Conservation (phyloP, 148 eudicot species). For the Pharnaceum exiguum region DNA sequence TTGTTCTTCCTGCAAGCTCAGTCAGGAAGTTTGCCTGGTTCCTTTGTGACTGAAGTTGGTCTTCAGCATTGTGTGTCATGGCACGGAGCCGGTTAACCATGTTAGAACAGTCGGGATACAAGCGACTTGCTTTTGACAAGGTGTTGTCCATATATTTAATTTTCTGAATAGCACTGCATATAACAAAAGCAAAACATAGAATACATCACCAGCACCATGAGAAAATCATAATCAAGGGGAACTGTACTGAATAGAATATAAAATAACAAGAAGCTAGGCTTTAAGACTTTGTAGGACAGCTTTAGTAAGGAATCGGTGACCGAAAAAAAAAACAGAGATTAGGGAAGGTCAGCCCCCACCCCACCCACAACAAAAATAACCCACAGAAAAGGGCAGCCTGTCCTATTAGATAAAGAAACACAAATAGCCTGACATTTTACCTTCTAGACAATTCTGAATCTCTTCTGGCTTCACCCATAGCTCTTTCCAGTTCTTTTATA, state of each 20-base stretch:
- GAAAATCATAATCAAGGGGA: neutral
- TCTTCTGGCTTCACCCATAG: conserved; percentile 49
- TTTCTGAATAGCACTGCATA: conserved; percentile 62
- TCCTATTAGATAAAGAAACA: neutral
- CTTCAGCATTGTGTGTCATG: conserved; percentile 79
- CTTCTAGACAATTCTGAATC: conserved; percentile 62
- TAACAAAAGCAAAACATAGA: neutral
- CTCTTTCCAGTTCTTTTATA: conserved; percentile 73
- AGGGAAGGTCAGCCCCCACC: too few species aligned
- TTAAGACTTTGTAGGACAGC: too few species aligned
- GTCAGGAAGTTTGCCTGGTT: conserved; percentile 51
- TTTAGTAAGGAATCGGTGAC: too few species aligned
- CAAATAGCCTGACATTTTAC: conserved; percentile 25
- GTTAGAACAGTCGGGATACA: conserved; percentile 68
- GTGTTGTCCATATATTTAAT: conserved; percentile 64
- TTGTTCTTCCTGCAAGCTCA: conserved; percentile 86
- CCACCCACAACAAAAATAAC: too few species aligned
- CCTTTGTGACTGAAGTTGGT: conserved; percentile 56
- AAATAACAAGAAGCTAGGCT: neutral
- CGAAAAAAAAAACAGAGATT: too few species aligned
- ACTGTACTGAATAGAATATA: neutral
- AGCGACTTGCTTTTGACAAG: conserved; percentile 64
- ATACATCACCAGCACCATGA: neutral
- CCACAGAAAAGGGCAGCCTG: too few species aligned
- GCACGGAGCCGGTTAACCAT: conserved; percentile 77